Percentiles rank a stretch among this genome's conserved stretches.
phyloP scores from a whole-genome alignment of 2,329 filamentous ascomycete genomes.

The Hypoxylon sp. region DNA sequence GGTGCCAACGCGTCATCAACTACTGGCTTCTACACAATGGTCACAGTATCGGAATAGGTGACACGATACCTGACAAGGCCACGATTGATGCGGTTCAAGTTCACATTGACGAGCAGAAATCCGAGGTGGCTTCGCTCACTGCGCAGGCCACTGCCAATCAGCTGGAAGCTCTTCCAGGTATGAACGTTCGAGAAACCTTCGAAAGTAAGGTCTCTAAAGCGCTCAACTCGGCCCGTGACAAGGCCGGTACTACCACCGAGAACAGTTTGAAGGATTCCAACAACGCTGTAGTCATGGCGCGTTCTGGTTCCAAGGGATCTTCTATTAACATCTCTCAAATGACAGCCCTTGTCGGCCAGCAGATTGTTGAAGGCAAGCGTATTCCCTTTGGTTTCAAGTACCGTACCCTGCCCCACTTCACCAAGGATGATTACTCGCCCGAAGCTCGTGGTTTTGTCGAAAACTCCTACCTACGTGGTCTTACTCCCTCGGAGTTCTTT shows the following conservation, averaged over 20 bases:
- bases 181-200: slow-evolving; percentile 98
- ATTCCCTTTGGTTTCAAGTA: slow-evolving; percentile 99
- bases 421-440: slow-evolving; percentile 98
- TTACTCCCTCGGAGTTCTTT: slow-evolving; percentile 97
- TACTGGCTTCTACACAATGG: slow-evolving; percentile 98
- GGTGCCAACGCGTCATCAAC: slow-evolving; percentile 91
- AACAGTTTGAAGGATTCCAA: slow-evolving; percentile 94
- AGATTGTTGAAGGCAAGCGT: slow-evolving; percentile 97
- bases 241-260: slow-evolving; percentile 91
- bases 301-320: slow-evolving; percentile 96
- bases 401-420: slow-evolving; percentile 94
- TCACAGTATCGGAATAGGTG: slow-evolving; percentile 97
- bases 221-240: slow-evolving; percentile 94
- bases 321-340: slow-evolving; percentile 99
- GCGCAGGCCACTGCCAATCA: slow-evolving; percentile 82
- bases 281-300: slow-evolving; percentile 96
- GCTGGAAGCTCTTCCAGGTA: slow-evolving; percentile 93
- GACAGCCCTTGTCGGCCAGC: slow-evolving; percentile 96
- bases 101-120: slow-evolving; percentile 83
- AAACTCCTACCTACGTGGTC: slow-evolving; percentile 95
- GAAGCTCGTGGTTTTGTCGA: slow-evolving; percentile 98
- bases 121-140: slow-evolving; percentile 79
- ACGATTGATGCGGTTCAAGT: slow-evolving; percentile 87
- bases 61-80: slow-evolving; percentile 88
- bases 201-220: slow-evolving; percentile 96